These are phyloP conservation scores for Fusarium zealandicum DNA, from an alignment of 2,329 filamentous ascomycete genomes.

Conservation along the genomic window DNA sequence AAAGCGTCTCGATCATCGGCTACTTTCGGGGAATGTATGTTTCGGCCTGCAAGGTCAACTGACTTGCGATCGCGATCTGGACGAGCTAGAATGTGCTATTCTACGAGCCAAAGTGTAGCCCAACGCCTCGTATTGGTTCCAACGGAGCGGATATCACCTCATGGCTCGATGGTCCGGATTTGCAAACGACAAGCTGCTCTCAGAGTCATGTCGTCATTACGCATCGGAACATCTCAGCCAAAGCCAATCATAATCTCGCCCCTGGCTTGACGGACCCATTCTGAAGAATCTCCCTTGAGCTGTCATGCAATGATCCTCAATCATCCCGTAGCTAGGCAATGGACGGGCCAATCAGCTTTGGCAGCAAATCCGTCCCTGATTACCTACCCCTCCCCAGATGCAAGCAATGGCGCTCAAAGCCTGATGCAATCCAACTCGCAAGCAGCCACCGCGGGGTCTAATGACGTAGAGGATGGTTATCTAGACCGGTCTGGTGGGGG, in stretches of 20 bases:
- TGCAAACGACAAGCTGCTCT: conserved; percentile 13
- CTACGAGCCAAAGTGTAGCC: conserved; percentile 20
- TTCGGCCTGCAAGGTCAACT: conserved; percentile 16
- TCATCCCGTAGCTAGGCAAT: conserved; percentile 23
- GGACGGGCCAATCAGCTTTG: conserved; percentile 19
- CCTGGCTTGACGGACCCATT: conserved; percentile 15
- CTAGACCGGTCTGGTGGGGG: conserved; percentile 1
- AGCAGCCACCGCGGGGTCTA: conserved; percentile 15
- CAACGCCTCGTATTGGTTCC: conserved; percentile 26
- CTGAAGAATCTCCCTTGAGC: conserved; percentile 16
- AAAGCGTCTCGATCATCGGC: conserved; percentile 32
- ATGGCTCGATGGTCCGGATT: conserved; percentile 7
- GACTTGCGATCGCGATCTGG: conserved; percentile 32
- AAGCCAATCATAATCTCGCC: conserved; percentile 22
- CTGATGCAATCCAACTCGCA: too few species aligned
- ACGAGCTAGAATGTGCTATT: conserved; percentile 22
- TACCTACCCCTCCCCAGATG: conserved; percentile 10
- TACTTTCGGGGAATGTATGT: conserved; percentile 15
- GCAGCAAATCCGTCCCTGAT: too few species aligned
- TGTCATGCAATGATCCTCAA: conserved; percentile 31
- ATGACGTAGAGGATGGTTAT: conserved; percentile 25
- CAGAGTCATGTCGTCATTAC: conserved; percentile 39
- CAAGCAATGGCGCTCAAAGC: conserved; percentile 19
- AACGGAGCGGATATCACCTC: conserved; percentile 10
- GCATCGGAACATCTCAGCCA: not conserved